phyloP scores from a whole-genome alignment of 495 filamentous ascomycete genomes.

The Penicillium diatomitis region DNA sequence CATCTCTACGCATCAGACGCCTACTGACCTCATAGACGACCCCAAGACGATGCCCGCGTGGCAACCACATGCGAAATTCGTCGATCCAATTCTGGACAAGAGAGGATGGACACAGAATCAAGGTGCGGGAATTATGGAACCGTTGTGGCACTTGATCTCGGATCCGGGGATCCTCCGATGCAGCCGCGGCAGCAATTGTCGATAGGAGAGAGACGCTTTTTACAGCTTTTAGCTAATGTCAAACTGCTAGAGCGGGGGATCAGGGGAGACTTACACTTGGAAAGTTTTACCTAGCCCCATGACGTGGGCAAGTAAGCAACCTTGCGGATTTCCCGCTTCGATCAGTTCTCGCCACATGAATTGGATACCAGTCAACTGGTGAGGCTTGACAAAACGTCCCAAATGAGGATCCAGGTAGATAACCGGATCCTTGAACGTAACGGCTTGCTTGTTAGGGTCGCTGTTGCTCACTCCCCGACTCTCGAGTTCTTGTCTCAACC shows the following conservation, averaged over 20 bases:
- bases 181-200: slow-evolving; percentile 57
- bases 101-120: slow-evolving; percentile 68
- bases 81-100: slow-evolving; percentile 78
- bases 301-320: slow-evolving; percentile 80
- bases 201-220: slow-evolving; percentile 62
- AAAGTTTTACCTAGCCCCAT: slow-evolving; percentile 95
- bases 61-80: slow-evolving; percentile 64
- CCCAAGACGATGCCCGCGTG: slow-evolving; percentile 39
- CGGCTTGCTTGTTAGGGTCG: slow-evolving; percentile 42
- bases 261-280: slow-evolving; percentile 52
- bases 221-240: not conserved
- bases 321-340: slow-evolving; percentile 46
- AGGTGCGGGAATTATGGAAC: slow-evolving; percentile 51
- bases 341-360: slow-evolving; percentile 88
- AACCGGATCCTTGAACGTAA: slow-evolving; percentile 60
- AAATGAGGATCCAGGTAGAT: slow-evolving; percentile 44
- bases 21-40: slow-evolving; percentile 40
- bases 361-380: slow-evolving; percentile 63
- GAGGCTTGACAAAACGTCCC: slow-evolving; percentile 41
- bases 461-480: slow-evolving; percentile 30
- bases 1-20: not conserved
- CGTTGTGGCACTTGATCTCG: slow-evolving; percentile 54
- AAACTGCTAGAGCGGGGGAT: not conserved
- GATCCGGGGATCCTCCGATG: slow-evolving; percentile 47
- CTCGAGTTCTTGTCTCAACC: slow-evolving; percentile 35